Percentiles rank a stretch among this genome's conserved stretches.
phyloP scores from a whole-genome alignment of 1,139 yeast species.

The Geotrichum carabidarum region DNA sequence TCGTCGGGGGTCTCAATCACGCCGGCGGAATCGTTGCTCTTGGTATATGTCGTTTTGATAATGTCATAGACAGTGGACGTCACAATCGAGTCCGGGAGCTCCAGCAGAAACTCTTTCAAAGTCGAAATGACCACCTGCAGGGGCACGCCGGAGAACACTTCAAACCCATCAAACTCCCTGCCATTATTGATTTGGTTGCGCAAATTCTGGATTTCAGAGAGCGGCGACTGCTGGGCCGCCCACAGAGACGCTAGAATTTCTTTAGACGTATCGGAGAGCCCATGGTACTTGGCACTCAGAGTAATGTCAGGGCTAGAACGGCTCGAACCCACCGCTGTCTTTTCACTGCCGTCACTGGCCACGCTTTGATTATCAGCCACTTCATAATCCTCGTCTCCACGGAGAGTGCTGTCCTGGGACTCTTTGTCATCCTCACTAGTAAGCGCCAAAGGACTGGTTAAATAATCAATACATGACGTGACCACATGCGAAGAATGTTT shows the following conservation, averaged over 20 bases:
- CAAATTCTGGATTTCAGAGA: slow-evolving; percentile 58
- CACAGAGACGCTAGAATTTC: slow-evolving; percentile 14
- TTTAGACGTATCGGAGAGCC: slow-evolving; percentile 8
- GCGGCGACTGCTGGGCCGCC: slow-evolving; percentile 48
- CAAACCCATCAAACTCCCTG: slow-evolving; percentile 37
- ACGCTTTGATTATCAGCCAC: slow-evolving; percentile 8
- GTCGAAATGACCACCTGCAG: slow-evolving; percentile 61
- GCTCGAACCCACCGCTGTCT: slow-evolving; percentile 14
- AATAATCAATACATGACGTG: slow-evolving; percentile 63
- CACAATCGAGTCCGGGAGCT: slow-evolving; percentile 75
- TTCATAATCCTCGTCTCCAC: slow-evolving; percentile 1
- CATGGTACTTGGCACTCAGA: slow-evolving; percentile 1
- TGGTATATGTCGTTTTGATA: slow-evolving; percentile 54
- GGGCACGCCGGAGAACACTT: slow-evolving; percentile 30
- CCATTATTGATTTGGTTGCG: slow-evolving; percentile 54
- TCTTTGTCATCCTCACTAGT: not conserved
- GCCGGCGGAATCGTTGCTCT: slow-evolving; percentile 21
- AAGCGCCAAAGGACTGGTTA: slow-evolving; percentile 21
- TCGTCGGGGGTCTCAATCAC: not conserved
- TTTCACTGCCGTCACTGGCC: slow-evolving; percentile 19
- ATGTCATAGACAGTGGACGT: slow-evolving; percentile 64
- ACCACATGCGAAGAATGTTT: slow-evolving; percentile 62
- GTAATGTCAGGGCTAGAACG: not conserved
- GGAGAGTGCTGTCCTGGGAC: slow-evolving; percentile 3
- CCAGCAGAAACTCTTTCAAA: slow-evolving; percentile 67